Conservation (phyloP, 176 grass and related monocot genomes). For the Oryza australiensis region DNA sequence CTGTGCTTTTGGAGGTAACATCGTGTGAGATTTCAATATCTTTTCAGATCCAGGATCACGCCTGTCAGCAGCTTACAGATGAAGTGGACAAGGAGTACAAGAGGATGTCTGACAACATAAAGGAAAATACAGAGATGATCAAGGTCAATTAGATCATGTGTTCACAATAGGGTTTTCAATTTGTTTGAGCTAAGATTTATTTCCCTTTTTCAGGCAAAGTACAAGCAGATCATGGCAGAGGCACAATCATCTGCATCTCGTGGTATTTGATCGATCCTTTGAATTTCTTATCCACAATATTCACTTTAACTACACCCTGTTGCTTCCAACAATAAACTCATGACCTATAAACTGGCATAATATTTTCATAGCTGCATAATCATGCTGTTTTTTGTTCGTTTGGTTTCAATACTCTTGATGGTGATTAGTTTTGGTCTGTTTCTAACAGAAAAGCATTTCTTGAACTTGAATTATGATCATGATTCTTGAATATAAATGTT, state of each 20-base stretch:
- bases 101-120: constrained; percentile 46
- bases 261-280: constrained; percentile 39
- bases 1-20: not conserved
- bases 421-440: not conserved
- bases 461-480: not conserved
- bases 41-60: constrained; percentile 45
- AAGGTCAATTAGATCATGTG: constrained; percentile 33
- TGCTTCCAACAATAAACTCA: not conserved
- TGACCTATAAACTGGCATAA: constrained; percentile 5
- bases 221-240: constrained; percentile 50
- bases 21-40: constrained; percentile 11
- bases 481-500: not conserved
- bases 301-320: not conserved
- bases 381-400: constrained; percentile 10
- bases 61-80: constrained; percentile 45
- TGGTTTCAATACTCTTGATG: constrained; percentile 14
- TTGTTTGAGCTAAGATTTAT: not conserved
- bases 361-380: not conserved
- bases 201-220: constrained; percentile 44
- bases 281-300: not conserved
- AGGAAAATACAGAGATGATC: constrained; percentile 44
- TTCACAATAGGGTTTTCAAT: not conserved
- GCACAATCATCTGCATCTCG: constrained; percentile 46
- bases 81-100: constrained; percentile 55
- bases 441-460: not conserved